Evolutionary conservation across 352 stramenopile genomes (phyloP), one percentile per base, ranked within the genome.

Genomic region (Albugo candida): DNA sequence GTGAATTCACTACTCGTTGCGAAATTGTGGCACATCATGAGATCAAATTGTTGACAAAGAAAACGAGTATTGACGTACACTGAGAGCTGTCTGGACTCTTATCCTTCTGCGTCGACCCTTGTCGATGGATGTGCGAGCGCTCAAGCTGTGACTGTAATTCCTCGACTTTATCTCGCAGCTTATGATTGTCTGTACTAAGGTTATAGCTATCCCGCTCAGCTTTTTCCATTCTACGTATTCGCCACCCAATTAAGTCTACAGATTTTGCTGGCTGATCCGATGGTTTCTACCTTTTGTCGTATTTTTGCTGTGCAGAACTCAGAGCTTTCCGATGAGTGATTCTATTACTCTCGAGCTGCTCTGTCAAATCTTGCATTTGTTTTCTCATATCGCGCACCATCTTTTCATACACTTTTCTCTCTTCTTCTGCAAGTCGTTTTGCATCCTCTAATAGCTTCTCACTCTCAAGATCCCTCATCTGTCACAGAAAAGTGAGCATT

Each of bases 351-450:
- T 83, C 64, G 11, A 70, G 44, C 31, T 68, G 65, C 17, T 65
- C 61, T 12, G 71, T 69, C n/a, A 85, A 55, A 48, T 65, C 61
- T 43, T 56, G 59, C 13, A 84, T 49, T 51, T 89, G 66, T 37
- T 62, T 58, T 50, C 83, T 83, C 13, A 89, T 50, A 53, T 78
- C 82, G 36, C 65, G 49, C 24, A 84, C 68, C 18, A 84, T 58
- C 39, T 75, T 67, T 37, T 83, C 67, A 50, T 89, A 80, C 46
- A 61, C 71, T 40, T 76, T 72, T 43, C 82, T 80, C 53, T 84
- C 72, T 36, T 79, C 62, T 48, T 65, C 56, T 0, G 72, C 70
- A 11, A 86, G 54, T 8, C 53, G 54, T 18, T 64, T 67, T 18
- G 78, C 67, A 39, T 89, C 70, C 27, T 65, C 44, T 35, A 89